Evolutionary conservation across 306 rosid genomes (phyloP).

Genomic region (Abrus pulchellus): DNA sequence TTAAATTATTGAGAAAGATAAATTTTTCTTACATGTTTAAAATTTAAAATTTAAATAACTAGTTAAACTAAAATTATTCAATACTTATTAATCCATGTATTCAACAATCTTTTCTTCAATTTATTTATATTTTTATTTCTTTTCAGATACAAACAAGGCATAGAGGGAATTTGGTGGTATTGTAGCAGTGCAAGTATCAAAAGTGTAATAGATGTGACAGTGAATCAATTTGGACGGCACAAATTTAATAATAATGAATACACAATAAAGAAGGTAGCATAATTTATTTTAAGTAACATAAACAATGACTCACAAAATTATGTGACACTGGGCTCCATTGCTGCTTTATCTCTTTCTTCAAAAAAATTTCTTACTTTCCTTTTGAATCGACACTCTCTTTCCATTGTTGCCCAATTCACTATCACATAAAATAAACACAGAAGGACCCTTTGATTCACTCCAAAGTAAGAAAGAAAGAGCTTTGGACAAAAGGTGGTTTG

Average conservation of each 20-base stretch:
- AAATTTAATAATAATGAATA: neutral
- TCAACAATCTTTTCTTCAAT: too few species aligned
- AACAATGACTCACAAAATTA: neutral
- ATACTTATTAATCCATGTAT: too few species aligned
- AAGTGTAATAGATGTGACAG: neutral
- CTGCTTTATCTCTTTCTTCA: neutral
- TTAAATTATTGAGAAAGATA: too few species aligned
- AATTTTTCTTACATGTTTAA: too few species aligned
- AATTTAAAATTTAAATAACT: too few species aligned
- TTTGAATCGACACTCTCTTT: neutral
- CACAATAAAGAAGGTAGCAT: conserved; percentile 6
- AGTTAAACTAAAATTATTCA: too few species aligned
- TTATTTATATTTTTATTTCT: too few species aligned
- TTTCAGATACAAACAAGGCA: too few species aligned
- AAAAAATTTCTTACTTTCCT: neutral
- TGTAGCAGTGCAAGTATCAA: neutral
- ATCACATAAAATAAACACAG: neutral
- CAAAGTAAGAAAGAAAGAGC: neutral
- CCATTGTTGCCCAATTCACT: neutral
- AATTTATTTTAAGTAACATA: too few species aligned
- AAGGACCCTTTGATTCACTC: neutral
- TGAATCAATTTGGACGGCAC: conserved; percentile 29
- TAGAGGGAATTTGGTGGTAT: neutral
- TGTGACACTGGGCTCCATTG: conserved; percentile 12
- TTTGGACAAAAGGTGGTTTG: neutral